Percentiles rank a stretch among this genome's conserved stretches.
Conservation (phyloP, 1,139 yeast species). For the Entelexis paramagnoliae region DNA sequence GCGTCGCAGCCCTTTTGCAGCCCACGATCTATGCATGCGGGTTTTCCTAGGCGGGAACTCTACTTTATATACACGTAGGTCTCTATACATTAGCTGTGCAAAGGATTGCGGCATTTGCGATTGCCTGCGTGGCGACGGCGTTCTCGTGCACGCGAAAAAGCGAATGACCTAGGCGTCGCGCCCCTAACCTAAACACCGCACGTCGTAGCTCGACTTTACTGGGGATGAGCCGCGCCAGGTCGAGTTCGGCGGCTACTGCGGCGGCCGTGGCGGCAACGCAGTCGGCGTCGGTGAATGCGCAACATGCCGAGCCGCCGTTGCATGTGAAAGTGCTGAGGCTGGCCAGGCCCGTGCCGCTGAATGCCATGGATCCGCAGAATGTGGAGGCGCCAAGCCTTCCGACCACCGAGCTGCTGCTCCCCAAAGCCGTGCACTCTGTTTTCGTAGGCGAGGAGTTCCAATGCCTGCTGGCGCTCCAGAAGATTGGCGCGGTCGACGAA, state of each 20-base stretch:
- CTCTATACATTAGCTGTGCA: too few relatives aligned
- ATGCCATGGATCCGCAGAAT: constrained; percentile 12
- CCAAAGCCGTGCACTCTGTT: constrained; percentile 13
- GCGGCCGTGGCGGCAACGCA: not conserved
- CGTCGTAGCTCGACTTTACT: not conserved
- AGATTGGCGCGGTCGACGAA: not conserved
- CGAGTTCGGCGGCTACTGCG: not conserved
- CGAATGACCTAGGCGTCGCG: too few relatives aligned
- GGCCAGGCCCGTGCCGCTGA: constrained; percentile 26
- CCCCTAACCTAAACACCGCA: not conserved
- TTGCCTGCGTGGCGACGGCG: too few relatives aligned
- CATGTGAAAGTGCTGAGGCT: constrained; percentile 28
- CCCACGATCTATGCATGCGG: too few relatives aligned
- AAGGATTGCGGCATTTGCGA: too few relatives aligned
- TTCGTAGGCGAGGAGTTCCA: constrained; percentile 23
- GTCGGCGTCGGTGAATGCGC: not conserved
- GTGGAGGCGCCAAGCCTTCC: constrained; percentile 20
- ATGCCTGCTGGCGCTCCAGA: constrained; percentile 17
- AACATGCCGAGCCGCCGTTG: constrained; percentile 8
- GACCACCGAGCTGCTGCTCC: constrained; percentile 17
- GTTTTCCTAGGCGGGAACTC: too few relatives aligned
- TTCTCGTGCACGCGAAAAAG: too few relatives aligned
- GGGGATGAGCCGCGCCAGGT: constrained; percentile 6
- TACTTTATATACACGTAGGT: too few relatives aligned
- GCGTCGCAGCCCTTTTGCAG: too few relatives aligned